These are phyloP conservation scores for Piper betle DNA, from an alignment of 164 flowering plant genomes.

Conservation along the genomic window DNA sequence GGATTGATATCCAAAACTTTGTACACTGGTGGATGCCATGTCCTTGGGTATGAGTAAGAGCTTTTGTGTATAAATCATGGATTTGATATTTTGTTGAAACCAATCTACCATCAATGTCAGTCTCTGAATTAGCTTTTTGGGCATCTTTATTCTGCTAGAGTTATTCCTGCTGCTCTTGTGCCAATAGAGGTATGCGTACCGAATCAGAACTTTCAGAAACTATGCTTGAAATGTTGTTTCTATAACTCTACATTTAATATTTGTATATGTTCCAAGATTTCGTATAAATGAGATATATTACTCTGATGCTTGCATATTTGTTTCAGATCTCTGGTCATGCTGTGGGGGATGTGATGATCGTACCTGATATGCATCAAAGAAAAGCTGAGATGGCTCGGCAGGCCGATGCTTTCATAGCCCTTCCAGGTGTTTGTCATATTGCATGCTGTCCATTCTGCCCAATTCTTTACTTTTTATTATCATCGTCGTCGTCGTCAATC, in stretches of 20 bases:
- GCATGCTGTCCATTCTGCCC: background rate
- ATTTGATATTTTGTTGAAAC: background rate
- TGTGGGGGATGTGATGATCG: conserved; percentile 9
- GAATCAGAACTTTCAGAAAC: background rate
- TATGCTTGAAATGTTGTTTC: background rate
- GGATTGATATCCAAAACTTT: conserved; percentile 66
- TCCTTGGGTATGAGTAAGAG: conserved; percentile 79
- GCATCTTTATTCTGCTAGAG: conserved; percentile 28
- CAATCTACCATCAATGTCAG: no score
- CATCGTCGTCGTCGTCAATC: no score
- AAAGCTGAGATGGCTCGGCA: conserved; percentile 13
- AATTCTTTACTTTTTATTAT: no score
- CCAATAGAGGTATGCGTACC: conserved; percentile 63
- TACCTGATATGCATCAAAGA: conserved; percentile 11
- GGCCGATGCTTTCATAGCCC: conserved; percentile 15
- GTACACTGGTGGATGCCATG: conserved; percentile 69
- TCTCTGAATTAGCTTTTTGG: conserved; percentile 1
- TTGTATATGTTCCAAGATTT: background rate
- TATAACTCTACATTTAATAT: background rate
- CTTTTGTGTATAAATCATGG: background rate
- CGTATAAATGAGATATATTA: background rate
- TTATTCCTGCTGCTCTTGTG: conserved; percentile 81
- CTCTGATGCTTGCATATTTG: background rate
- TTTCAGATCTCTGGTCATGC: conserved; percentile 8
- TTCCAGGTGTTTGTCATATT: conserved; percentile 5